A percentile compares a stretch with the other conserved stretches of the same genome.
Conservation (phyloP, 352 stramenopile species). For the Globisporangium recalcitrans region DNA sequence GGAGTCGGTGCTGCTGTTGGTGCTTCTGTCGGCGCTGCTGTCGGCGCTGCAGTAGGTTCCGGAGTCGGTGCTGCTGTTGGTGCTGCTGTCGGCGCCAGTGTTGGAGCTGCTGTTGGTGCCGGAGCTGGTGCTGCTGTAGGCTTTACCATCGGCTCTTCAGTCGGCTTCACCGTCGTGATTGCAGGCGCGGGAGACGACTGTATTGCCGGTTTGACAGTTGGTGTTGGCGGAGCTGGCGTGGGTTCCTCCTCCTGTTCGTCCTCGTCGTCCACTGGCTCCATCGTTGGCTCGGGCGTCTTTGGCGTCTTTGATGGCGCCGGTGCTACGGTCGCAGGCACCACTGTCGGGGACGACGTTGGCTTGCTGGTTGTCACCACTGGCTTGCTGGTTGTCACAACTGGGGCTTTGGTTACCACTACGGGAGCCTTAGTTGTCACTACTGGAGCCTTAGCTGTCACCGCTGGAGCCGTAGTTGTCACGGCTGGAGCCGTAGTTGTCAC, state of each 20-base stretch:
- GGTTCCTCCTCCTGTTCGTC: not conserved
- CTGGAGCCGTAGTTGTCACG: not conserved
- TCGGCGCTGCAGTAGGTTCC: constrained; percentile 13
- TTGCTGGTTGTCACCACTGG: not conserved
- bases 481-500: not conserved
- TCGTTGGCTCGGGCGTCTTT: constrained; percentile 6
- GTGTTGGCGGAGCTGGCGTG: not conserved
- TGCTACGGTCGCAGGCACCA: not conserved
- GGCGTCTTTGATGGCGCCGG: constrained; percentile 2
- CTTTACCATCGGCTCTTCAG: not conserved
- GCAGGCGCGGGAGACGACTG: constrained; percentile 4
- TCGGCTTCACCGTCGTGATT: constrained; percentile 10
- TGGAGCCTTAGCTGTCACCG: not conserved
- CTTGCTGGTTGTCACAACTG: not conserved
- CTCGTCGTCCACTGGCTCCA: not conserved
- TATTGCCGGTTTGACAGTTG: constrained; percentile 1
- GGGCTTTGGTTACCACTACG: not conserved
- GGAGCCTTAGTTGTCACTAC: not conserved
- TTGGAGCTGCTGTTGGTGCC: constrained; percentile 11
- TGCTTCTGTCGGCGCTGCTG: constrained; percentile 8
- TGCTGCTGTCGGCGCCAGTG: constrained; percentile 11
- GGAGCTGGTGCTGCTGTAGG: not conserved
- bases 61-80: constrained; percentile 4
- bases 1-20: constrained; percentile 10
- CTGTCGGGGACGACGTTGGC: not conserved